phyloP scores from a whole-genome alignment of 352 stramenopile genomes.

The Lagenidium sp. region DNA sequence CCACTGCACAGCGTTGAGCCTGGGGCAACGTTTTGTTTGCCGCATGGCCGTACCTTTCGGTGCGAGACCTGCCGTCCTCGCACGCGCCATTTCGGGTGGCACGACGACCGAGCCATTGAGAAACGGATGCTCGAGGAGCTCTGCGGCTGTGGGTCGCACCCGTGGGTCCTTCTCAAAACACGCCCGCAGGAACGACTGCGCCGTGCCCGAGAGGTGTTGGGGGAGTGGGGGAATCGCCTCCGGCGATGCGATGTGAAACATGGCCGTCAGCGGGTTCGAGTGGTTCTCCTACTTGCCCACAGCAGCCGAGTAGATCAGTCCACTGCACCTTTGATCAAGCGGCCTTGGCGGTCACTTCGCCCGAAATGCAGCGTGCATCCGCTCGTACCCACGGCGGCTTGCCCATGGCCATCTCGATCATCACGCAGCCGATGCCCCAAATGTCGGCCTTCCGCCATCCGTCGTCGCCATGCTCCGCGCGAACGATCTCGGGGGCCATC shows the following conservation, averaged over 20 bases:
- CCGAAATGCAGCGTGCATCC: background rate
- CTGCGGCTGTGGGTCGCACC: slow-evolving; percentile 65
- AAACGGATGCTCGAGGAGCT: slow-evolving; percentile 76
- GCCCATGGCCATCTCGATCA: slow-evolving; percentile 86
- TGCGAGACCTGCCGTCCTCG: too few relatives aligned
- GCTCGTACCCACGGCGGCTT: slow-evolving; percentile 80
- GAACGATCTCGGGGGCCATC: slow-evolving; percentile 95
- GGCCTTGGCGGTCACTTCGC: too few relatives aligned
- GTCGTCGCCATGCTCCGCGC: slow-evolving; percentile 53
- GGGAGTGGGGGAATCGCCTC: slow-evolving; percentile 43
- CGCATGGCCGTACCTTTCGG: too few relatives aligned
- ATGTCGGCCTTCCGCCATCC: slow-evolving; percentile 87
- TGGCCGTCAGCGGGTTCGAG: slow-evolving; percentile 68
- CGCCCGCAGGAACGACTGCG: slow-evolving; percentile 31
- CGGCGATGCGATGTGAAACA: slow-evolving; percentile 77
- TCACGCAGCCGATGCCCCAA: slow-evolving; percentile 86
- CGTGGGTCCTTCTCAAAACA: slow-evolving; percentile 61
- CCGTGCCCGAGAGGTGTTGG: slow-evolving; percentile 20
- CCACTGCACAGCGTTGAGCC: background rate
- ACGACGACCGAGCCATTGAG: too few relatives aligned
- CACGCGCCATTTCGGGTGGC: too few relatives aligned
- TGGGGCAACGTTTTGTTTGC: background rate
- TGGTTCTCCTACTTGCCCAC: slow-evolving; percentile 61
- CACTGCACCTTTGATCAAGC: too few relatives aligned
- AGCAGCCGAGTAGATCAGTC: too few relatives aligned